phyloP scores from a whole-genome alignment of 495 filamentous ascomycete species.

The Pyronema omphalodes region DNA sequence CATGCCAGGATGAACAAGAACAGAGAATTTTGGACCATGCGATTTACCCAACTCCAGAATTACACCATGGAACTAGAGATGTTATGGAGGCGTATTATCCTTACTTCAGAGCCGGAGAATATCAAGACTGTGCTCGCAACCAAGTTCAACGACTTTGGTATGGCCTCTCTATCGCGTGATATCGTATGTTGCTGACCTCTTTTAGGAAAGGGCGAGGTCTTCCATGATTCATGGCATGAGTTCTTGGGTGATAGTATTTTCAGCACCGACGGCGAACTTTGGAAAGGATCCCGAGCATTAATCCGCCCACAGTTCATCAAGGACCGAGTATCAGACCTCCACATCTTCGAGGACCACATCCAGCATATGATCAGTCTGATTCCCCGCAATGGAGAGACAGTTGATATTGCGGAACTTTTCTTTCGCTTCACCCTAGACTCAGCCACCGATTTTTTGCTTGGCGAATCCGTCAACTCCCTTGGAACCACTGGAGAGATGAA shows the following conservation, averaged over 20 bases:
- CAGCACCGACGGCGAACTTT: constrained; percentile 51
- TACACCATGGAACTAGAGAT: constrained; percentile 43
- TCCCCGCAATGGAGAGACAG: constrained; percentile 34
- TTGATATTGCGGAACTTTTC: constrained; percentile 54
- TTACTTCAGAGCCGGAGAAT: constrained; percentile 48
- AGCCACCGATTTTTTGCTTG: constrained; percentile 75
- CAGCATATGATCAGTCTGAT: constrained; percentile 42
- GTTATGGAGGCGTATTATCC: constrained; percentile 37
- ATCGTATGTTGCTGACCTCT: neutral
- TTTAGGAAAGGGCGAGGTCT: constrained; percentile 1
- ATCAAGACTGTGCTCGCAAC: constrained; percentile 64
- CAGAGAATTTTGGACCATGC: constrained; percentile 39
- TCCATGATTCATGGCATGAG: constrained; percentile 46
- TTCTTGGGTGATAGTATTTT: constrained; percentile 72
- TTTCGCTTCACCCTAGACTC: constrained; percentile 70
- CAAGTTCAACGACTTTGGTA: constrained; percentile 48
- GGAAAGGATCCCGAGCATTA: constrained; percentile 51
- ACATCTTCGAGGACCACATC: constrained; percentile 62
- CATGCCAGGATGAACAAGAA: constrained; percentile 28
- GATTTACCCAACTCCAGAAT: constrained; percentile 28
- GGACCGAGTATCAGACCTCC: constrained; percentile 61
- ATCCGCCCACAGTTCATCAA: constrained; percentile 71
- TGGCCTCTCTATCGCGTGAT: neutral
- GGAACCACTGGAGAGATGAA: constrained; percentile 23
- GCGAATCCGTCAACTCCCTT: constrained; percentile 53